Percentiles rank a stretch among this genome's conserved stretches.
Evolutionary conservation across 352 stramenopile species (phyloP).

Genomic region (Pythium sp.): DNA sequence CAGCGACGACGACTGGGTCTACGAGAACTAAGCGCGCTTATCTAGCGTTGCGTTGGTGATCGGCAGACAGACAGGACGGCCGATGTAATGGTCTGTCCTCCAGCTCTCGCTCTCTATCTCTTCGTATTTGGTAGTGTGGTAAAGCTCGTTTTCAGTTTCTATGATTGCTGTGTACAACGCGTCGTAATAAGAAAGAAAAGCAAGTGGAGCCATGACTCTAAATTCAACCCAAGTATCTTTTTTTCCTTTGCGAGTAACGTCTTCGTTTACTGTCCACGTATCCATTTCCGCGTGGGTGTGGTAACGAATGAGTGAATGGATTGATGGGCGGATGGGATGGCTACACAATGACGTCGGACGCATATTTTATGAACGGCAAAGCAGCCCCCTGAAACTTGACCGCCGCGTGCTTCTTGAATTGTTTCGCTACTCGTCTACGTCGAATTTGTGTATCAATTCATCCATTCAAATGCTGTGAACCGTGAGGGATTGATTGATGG

Average conservation of each 20-base stretch:
- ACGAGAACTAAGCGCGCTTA: slow-evolving; percentile 85
- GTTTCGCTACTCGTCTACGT: too few relatives aligned
- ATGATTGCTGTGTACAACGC: neutral
- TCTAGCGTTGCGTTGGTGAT: neutral
- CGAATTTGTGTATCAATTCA: too few relatives aligned
- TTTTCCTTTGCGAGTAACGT: neutral
- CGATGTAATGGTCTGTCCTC: neutral
- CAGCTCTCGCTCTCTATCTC: neutral
- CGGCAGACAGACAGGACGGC: neutral
- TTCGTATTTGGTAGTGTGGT: neutral
- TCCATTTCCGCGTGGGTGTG: neutral
- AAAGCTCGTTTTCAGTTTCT: neutral
- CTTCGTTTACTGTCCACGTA: neutral
- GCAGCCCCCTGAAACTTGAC: too few relatives aligned
- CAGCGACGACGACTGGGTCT: slow-evolving; percentile 93
- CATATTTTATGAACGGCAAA: neutral
- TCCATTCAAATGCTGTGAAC: too few relatives aligned
- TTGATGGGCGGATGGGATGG: neutral
- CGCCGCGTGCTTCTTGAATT: too few relatives aligned
- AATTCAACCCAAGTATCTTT: slow-evolving; percentile 3
- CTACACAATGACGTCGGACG: neutral
- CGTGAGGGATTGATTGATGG: too few relatives aligned
- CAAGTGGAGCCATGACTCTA: neutral
- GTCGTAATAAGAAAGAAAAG: neutral
- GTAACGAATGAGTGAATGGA: neutral